Evolutionary conservation across 352 stramenopile genomes (phyloP), one percentile per base, ranked within the genome.

Genomic region (Globisporangium carolinianum): DNA sequence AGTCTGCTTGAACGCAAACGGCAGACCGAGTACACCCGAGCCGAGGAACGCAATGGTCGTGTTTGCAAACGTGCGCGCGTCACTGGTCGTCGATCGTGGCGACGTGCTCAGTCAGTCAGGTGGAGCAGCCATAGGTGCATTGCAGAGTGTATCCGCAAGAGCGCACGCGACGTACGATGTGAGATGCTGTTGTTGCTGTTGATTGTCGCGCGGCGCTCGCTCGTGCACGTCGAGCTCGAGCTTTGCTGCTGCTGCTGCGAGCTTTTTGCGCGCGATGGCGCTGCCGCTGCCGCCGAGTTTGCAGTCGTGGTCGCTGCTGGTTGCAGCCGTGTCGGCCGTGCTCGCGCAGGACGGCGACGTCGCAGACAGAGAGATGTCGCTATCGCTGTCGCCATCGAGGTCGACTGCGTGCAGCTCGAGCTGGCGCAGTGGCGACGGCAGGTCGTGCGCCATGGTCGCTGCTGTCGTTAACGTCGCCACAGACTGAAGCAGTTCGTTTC

Each of bases 21-120:
- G 91, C 7, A 97, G 65, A 0, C 89, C 91, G 18, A 98, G 69
- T 9, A 97, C 80, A 36, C 91, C 91, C 5, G 91, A 95, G 24
- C 91, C 91, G 0, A 98, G 75, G 71, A 98, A 98, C 14, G 83
- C 87, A 63, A 98, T 97, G 57, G 95, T 81, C 17, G 75, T 81
- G 58, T 91, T 91, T n/a, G 72, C 66, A 55, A 91, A 91, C 47
- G 70, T 84, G 51, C 79, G 79, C 12, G 72, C 46, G 58, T 89
- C 79, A 7, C 75, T 84, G 51, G 49, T 12, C 38, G 42, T 58
- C 24, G 24, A 32, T 32, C 24, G 24, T 32, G 24, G 24, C 24
- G 24, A 32, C 2, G 24, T 32, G 2, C 24, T 49, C 49, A 51
- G 35, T 55, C 39, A 5, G 11, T 0, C 9, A 24, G 11, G 38